Base-by-base conservation (phyloP, 2,329 filamentous ascomycete genomes). In the Ceratocystis eucalypticola region DNA sequence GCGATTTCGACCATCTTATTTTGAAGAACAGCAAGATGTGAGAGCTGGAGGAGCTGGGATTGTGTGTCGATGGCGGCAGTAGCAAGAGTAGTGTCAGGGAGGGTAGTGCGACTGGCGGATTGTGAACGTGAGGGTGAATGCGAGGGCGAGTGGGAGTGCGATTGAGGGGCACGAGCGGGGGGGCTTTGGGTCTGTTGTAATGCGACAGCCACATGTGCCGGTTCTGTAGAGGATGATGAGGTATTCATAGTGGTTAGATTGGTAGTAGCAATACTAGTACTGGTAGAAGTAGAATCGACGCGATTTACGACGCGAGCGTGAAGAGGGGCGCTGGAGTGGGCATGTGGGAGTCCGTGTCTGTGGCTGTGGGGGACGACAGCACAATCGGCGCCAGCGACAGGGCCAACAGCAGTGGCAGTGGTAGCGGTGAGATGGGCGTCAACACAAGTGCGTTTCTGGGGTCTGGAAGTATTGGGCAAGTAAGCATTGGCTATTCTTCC, bases 21-120 rank as follows among this genome's bases (percentile, higher is more conserved):
- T 72, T 79, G 77, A 41, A 75, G 74, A 62, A 80, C 79, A 41
- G 80, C 80, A 53, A 81, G 74, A 69, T 81, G 77, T 5, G 80
- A 82, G n/a, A 82, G 73, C 69, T 79, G 79, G 33, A 82, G 75
- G 46, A 83, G 71, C 70, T 83, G 80, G 22, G 62, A 67, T 20
- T 77, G 82, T 41, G 37, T 41, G 10, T 37, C 33, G 33, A 37
- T 37, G 33, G 33, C 33, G 33, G 33, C 33, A 37, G 81, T 79
- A 70, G 80, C 30, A 10, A 44, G 22, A 33, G 41, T 28, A 8
- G 20, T 37, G 37, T 50, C 61, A 10, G 65, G 61, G 25, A 48
- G 45, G 17, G 44, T 20, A 5, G 37, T 67, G 37, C 62, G 62
- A n/a, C 53, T 33, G 53, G 53, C 12, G 77, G 48, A 37, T 15